Percentiles rank a stretch among this genome's conserved stretches.
These are phyloP conservation scores for Trypanosoma platydactyli DNA, from an alignment of 208 protist genomes.

Conservation along the genomic window DNA sequence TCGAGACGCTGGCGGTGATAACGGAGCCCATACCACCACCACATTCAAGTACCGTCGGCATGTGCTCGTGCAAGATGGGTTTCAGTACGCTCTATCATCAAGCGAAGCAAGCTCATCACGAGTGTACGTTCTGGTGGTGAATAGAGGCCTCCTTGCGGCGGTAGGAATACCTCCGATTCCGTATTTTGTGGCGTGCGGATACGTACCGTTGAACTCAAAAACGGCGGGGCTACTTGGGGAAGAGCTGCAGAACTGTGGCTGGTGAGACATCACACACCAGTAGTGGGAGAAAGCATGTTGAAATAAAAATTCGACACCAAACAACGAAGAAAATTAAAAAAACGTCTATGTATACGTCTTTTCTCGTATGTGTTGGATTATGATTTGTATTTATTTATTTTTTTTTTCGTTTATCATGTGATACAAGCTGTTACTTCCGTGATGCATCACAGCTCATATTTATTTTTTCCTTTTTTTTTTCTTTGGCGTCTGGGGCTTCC, in stretches of 20 bases:
- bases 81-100: slow-evolving; percentile 32
- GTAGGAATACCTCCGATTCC: slow-evolving; percentile 14
- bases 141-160: slow-evolving; percentile 20
- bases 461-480: too few relatives aligned
- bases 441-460: too few relatives aligned
- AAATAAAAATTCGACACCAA: too few relatives aligned
- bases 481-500: too few relatives aligned
- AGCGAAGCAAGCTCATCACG: slow-evolving; percentile 15
- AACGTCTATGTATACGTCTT: too few relatives aligned
- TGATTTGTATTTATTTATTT: too few relatives aligned
- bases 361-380: too few relatives aligned
- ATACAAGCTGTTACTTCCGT: too few relatives aligned
- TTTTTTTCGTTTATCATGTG: too few relatives aligned
- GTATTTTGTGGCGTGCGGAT: slow-evolving; percentile 18
- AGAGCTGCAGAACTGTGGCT: slow-evolving; percentile 42
- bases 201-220: slow-evolving; percentile 41
- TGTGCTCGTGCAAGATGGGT: slow-evolving; percentile 40
- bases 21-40: slow-evolving; percentile 31
- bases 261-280: slow-evolving; percentile 22
- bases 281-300: background rate
- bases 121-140: slow-evolving; percentile 48
- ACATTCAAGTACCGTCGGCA: slow-evolving; percentile 62
- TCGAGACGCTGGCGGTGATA: background rate
- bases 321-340: too few relatives aligned
- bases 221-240: slow-evolving; percentile 30